These are phyloP conservation scores for Dissoconium aciculare DNA, from an alignment of 2,329 filamentous ascomycete species.

Conservation along the genomic window DNA sequence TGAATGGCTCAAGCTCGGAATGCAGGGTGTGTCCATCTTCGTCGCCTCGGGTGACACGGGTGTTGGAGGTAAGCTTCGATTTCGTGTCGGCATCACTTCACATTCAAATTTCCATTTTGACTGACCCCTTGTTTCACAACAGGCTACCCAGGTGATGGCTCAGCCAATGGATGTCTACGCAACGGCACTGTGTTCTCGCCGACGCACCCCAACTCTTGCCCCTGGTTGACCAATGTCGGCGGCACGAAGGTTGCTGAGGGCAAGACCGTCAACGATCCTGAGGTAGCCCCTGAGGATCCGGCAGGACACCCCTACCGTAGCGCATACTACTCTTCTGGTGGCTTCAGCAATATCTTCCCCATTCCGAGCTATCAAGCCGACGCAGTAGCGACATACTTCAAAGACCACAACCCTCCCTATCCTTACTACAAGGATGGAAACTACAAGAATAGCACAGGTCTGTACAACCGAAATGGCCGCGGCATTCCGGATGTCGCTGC, in stretches of 20 bases:
- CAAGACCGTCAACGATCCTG: slow-evolving; percentile 22
- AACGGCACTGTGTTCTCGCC: slow-evolving; percentile 16
- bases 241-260: slow-evolving; percentile 15
- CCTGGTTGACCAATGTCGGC: slow-evolving; percentile 18
- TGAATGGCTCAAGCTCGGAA: slow-evolving; percentile 32
- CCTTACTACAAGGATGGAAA: slow-evolving; percentile 11
- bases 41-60: slow-evolving; percentile 38
- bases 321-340: slow-evolving; percentile 28
- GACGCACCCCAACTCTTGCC: slow-evolving; percentile 16
- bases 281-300: slow-evolving; percentile 19
- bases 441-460: slow-evolving; percentile 4
- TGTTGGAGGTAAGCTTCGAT: slow-evolving; percentile 12
- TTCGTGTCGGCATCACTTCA: too few relatives aligned
- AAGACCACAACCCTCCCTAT: slow-evolving; percentile 22
- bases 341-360: slow-evolving; percentile 37
- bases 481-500: slow-evolving; percentile 12
- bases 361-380: slow-evolving; percentile 34
- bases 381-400: slow-evolving; percentile 29
- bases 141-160: too few relatives aligned
- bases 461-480: slow-evolving; percentile 17
- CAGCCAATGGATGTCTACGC: slow-evolving; percentile 18
- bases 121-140: too few relatives aligned
- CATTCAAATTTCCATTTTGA: too few relatives aligned
- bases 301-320: slow-evolving; percentile 28
- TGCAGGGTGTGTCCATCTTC: slow-evolving; percentile 36